phyloP scores from a whole-genome alignment of 2,329 filamentous ascomycete species.

The Akanthomyces uredinophilus region DNA sequence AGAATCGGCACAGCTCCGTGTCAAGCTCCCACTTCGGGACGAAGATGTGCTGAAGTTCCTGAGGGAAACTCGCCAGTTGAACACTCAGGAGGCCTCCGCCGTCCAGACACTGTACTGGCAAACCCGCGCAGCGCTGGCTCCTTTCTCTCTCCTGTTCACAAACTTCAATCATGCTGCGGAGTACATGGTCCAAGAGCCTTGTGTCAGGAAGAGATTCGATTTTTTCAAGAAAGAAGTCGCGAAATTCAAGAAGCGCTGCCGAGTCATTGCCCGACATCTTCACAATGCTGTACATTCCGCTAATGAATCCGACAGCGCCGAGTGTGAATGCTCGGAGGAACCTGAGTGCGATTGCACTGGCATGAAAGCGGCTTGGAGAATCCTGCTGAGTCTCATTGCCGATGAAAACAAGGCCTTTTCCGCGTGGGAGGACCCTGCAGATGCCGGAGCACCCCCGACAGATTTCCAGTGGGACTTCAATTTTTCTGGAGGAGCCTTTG shows the following conservation, averaged over 20 bases:
- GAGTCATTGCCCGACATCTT: slow-evolving; percentile 4
- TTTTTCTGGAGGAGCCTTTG: slow-evolving; percentile 8
- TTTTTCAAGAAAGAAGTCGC: slow-evolving; percentile 8
- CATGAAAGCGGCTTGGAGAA: neutral
- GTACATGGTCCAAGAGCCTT: slow-evolving; percentile 3
- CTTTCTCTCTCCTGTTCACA: slow-evolving; percentile 8
- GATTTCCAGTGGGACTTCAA: neutral
- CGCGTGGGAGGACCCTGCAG: slow-evolving; percentile 3
- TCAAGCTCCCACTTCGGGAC: slow-evolving; percentile 2
- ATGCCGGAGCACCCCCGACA: neutral
- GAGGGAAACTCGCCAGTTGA: slow-evolving; percentile 3
- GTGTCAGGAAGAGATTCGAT: slow-evolving; percentile 3
- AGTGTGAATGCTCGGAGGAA: neutral
- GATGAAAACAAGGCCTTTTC: slow-evolving; percentile 2
- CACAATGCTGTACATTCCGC: neutral
- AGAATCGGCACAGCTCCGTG: neutral
- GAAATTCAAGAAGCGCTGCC: slow-evolving; percentile 5
- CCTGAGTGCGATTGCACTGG: neutral
- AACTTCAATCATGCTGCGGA: slow-evolving; percentile 6
- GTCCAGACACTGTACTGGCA: slow-evolving; percentile 3
- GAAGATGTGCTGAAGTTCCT: neutral
- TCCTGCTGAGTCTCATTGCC: slow-evolving; percentile 7
- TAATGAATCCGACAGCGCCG: neutral
- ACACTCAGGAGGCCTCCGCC: neutral
- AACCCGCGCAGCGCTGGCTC: slow-evolving; percentile 7